These are phyloP conservation scores for Paraconiothyrium brasiliense DNA, from an alignment of 2,329 filamentous ascomycete genomes.

Conservation along the genomic window DNA sequence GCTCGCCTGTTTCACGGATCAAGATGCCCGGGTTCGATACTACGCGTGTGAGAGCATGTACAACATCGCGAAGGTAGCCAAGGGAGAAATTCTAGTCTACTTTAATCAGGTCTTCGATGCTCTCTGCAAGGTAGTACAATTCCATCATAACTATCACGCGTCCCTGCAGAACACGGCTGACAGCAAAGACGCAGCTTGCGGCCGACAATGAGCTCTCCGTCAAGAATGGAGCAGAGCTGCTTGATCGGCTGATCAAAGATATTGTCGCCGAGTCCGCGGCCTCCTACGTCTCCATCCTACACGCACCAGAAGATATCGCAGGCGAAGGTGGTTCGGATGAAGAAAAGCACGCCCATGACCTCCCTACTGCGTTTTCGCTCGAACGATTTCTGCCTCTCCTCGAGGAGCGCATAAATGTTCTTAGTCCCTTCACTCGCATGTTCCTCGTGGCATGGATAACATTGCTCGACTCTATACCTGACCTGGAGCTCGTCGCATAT, in stretches of 20 bases:
- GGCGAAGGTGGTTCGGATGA: slow-evolving; percentile 49
- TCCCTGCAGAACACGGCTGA: slow-evolving; percentile 27
- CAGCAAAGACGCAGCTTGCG: slow-evolving; percentile 70
- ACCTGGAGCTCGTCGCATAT: slow-evolving; percentile 92
- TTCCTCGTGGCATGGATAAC: slow-evolving; percentile 98
- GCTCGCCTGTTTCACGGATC: slow-evolving; percentile 95
- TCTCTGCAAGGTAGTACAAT: slow-evolving; percentile 83
- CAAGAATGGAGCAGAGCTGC: slow-evolving; percentile 94
- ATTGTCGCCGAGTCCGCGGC: slow-evolving; percentile 95
- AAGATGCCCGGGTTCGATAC: slow-evolving; percentile 96
- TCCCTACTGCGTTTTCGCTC: slow-evolving; percentile 91
- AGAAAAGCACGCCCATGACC: slow-evolving; percentile 39
- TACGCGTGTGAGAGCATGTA: slow-evolving; percentile 99
- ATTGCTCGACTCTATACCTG: slow-evolving; percentile 92
- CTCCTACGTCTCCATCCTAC: slow-evolving; percentile 90
- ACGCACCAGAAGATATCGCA: slow-evolving; percentile 65
- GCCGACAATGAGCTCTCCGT: slow-evolving; percentile 96
- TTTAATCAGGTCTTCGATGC: slow-evolving; percentile 99
- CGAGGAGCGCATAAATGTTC: slow-evolving; percentile 91
- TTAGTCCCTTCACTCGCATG: slow-evolving; percentile 92
- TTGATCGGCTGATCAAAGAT: slow-evolving; percentile 94
- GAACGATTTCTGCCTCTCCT: slow-evolving; percentile 90
- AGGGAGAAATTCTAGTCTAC: slow-evolving; percentile 95
- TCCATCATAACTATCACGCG: not conserved
- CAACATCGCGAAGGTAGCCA: slow-evolving; percentile 99